Evolutionary conservation across 495 filamentous ascomycete species (phyloP).

Genomic region (Lasiosphaeria ovina): DNA sequence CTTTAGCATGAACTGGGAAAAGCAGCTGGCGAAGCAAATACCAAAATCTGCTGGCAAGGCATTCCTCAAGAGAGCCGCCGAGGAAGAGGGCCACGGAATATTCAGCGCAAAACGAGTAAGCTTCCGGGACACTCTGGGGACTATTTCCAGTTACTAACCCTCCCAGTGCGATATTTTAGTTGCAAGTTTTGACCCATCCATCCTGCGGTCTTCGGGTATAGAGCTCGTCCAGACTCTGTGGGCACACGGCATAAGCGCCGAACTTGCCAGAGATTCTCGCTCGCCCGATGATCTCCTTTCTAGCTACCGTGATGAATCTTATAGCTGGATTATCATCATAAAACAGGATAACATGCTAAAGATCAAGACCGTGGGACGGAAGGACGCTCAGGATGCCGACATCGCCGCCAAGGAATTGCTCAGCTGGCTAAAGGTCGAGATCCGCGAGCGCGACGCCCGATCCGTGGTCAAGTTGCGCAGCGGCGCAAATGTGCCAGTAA

Average conservation of each 20-base stretch:
- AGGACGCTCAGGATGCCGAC: slow-evolving; percentile 72
- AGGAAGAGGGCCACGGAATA: slow-evolving; percentile 54
- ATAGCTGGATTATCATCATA: slow-evolving; percentile 83
- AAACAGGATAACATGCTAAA: slow-evolving; percentile 79
- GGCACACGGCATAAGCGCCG: slow-evolving; percentile 81
- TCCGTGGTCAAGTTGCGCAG: slow-evolving; percentile 32
- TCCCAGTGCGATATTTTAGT: slow-evolving; percentile 80
- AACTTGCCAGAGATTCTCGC: slow-evolving; percentile 75
- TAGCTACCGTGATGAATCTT: slow-evolving; percentile 66
- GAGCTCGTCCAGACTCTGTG: slow-evolving; percentile 78
- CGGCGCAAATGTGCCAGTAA: slow-evolving; percentile 5
- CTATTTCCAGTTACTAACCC: slow-evolving; percentile 17
- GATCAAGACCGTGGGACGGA: slow-evolving; percentile 68
- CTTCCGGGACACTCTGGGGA: background rate
- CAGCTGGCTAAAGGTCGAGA: slow-evolving; percentile 76
- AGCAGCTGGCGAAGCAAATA: slow-evolving; percentile 63
- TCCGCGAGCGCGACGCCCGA: slow-evolving; percentile 61
- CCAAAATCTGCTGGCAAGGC: slow-evolving; percentile 59
- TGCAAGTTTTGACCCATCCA: slow-evolving; percentile 74
- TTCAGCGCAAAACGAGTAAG: slow-evolving; percentile 65
- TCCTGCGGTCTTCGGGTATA: slow-evolving; percentile 72
- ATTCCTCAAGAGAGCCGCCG: slow-evolving; percentile 61
- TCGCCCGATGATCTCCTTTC: slow-evolving; percentile 74
- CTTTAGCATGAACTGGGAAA: slow-evolving; percentile 88
- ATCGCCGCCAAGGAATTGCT: slow-evolving; percentile 71